A percentile compares a stretch with the other conserved stretches of the same genome.
Conservation (phyloP, 2,329 filamentous ascomycete species). For the Colletotrichum musae region DNA sequence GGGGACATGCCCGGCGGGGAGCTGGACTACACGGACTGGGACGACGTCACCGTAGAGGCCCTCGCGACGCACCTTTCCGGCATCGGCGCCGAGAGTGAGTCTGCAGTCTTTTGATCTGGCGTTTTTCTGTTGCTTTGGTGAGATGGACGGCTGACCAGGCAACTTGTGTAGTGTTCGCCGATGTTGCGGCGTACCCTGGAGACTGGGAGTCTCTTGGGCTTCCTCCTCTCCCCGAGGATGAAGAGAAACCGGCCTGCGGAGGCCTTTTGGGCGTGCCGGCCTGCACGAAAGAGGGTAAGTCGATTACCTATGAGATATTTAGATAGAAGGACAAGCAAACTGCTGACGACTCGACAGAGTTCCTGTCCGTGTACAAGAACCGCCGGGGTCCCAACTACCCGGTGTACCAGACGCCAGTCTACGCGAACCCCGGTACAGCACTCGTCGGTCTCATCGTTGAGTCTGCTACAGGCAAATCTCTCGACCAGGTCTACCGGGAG, state of each 20-base stretch:
- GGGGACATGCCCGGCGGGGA: conserved; percentile 45
- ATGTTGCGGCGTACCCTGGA: conserved; percentile 48
- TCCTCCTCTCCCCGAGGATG: conserved; percentile 48
- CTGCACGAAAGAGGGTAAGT: conserved; percentile 47
- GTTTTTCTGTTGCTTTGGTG: background rate
- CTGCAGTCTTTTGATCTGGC: background rate
- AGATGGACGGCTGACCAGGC: background rate
- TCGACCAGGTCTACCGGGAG: conserved; percentile 55
- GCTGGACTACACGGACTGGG: conserved; percentile 58
- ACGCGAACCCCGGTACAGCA: conserved; percentile 64
- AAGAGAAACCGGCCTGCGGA: conserved; percentile 49
- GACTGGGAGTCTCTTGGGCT: conserved; percentile 51
- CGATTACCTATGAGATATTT: background rate
- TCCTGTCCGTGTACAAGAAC: conserved; percentile 48
- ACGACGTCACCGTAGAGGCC: conserved; percentile 61
- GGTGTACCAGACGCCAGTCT: conserved; percentile 61
- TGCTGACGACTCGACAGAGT: conserved; percentile 33
- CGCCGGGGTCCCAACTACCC: conserved; percentile 55
- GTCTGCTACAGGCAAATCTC: conserved; percentile 56
- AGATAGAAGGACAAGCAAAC: no score
- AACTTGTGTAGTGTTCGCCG: conserved; percentile 48
- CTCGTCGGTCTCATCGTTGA: conserved; percentile 62
- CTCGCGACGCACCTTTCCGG: conserved; percentile 63
- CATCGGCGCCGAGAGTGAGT: conserved; percentile 54
- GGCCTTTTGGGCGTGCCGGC: conserved; percentile 52